Percentiles rank a stretch among this genome's conserved stretches.
These are phyloP conservation scores for Trichoderma harzianum DNA, from an alignment of 2,329 filamentous ascomycete species.

Conservation along the genomic window DNA sequence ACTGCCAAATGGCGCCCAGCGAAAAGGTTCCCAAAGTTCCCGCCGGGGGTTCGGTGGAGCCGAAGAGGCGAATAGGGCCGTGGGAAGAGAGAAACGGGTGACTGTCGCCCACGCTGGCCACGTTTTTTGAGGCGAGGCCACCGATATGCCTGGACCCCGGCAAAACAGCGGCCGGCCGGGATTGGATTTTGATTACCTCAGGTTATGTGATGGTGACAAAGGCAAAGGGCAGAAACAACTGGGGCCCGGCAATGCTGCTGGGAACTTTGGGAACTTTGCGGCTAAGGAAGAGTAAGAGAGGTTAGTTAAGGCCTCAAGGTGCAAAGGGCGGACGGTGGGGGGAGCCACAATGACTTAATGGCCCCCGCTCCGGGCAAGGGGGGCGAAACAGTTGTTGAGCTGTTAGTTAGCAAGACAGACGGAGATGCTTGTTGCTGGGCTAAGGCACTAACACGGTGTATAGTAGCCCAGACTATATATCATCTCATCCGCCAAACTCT, in stretches of 20 bases:
- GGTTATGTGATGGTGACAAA: neutral
- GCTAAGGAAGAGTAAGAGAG: neutral
- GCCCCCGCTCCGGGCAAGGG: constrained; percentile 17
- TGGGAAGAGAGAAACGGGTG: neutral
- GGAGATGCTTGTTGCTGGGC: neutral
- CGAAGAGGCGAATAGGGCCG: neutral
- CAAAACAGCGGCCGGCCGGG: neutral
- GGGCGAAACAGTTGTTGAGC: constrained; percentile 3
- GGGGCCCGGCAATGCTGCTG: neutral
- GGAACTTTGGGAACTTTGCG: constrained; percentile 6
- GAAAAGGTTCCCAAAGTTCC: constrained; percentile 16
- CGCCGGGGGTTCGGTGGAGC: neutral
- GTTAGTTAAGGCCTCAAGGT: neutral
- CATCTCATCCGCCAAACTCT: constrained; percentile 1
- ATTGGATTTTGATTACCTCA: neutral
- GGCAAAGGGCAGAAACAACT: neutral
- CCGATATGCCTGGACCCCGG: neutral
- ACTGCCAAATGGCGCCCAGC: neutral
- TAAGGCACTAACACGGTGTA: neutral
- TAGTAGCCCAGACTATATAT: neutral
- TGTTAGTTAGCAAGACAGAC: neutral
- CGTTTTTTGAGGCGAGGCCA: neutral
- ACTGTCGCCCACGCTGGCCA: neutral
- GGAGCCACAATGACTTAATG: constrained; percentile 19
- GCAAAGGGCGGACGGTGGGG: neutral